Conservation (phyloP, 345 rosid genomes). For the Rhodomyrtus tomentosa region DNA sequence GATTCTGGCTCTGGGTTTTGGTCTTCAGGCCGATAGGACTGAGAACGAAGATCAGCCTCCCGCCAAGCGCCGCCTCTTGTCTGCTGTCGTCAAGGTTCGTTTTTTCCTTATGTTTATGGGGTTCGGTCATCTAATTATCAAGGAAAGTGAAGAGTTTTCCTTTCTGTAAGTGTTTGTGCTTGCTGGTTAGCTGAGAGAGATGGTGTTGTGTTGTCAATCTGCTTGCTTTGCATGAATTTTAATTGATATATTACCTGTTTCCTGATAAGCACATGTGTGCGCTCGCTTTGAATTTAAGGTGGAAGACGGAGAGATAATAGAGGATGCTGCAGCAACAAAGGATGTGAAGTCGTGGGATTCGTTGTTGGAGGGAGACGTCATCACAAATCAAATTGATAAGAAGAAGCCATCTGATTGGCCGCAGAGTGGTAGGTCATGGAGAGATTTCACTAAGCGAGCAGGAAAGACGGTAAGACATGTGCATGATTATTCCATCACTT, state of each 20-base stretch:
- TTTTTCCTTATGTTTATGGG: neutral
- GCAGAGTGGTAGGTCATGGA: slow-evolving; percentile 41
- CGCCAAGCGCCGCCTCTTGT: slow-evolving; percentile 71
- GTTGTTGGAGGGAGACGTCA: slow-evolving; percentile 17
- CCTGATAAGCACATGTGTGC: neutral
- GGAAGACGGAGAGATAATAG: slow-evolving; percentile 59
- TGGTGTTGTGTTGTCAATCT: neutral
- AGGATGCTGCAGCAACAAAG: slow-evolving; percentile 20
- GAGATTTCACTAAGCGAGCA: slow-evolving; percentile 44
- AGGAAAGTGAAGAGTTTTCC: neutral
- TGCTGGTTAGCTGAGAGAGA: neutral
- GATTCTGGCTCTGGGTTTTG: neutral
- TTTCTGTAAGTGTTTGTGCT: neutral
- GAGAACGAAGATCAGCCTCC: slow-evolving; percentile 77
- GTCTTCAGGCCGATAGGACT: slow-evolving; percentile 55
- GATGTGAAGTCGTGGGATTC: slow-evolving; percentile 14
- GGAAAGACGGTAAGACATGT: slow-evolving; percentile 28
- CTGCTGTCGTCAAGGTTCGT: slow-evolving; percentile 86
- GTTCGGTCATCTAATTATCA: neutral
- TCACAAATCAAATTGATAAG: slow-evolving; percentile 17
- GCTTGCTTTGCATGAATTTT: neutral
- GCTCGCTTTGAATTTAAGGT: slow-evolving; percentile 25
- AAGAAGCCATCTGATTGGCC: slow-evolving; percentile 25
- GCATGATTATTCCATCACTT: neutral
- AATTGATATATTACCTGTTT: neutral